A percentile compares a stretch with the other conserved stretches of the same genome.
Evolutionary conservation across 2,329 filamentous ascomycete genomes (phyloP).

Genomic region (Alternaria gansuensis): DNA sequence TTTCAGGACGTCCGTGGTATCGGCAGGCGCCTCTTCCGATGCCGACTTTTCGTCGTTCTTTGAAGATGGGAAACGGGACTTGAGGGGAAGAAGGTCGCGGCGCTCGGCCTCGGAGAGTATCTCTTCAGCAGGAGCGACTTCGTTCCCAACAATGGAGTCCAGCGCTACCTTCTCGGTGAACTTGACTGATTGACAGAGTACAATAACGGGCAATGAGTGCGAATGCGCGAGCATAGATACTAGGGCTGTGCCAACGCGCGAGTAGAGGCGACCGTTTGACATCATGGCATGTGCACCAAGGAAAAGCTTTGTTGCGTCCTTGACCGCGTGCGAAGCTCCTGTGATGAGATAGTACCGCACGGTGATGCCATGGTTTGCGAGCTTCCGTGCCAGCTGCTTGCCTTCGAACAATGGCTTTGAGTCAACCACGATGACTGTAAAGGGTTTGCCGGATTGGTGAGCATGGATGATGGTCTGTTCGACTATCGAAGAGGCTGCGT

Average conservation of each 20-base stretch:
- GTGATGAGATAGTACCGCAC: constrained; percentile 85
- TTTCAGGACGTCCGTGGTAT: constrained; percentile 46
- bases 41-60: constrained; percentile 39
- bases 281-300: constrained; percentile 92
- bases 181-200: constrained; percentile 94
- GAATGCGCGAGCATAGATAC: constrained; percentile 84
- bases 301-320: constrained; percentile 75
- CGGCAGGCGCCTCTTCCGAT: constrained; percentile 30
- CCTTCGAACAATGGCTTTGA: constrained; percentile 75
- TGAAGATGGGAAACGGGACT: constrained; percentile 35
- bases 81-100: constrained; percentile 43
- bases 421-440: constrained; percentile 87
- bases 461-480: constrained; percentile 82
- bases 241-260: constrained; percentile 84
- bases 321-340: constrained; percentile 77
- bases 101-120: constrained; percentile 56
- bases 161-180: constrained; percentile 89
- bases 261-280: constrained; percentile 91
- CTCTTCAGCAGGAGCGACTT: constrained; percentile 81
- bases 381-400: constrained; percentile 73
- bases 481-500: constrained; percentile 84
- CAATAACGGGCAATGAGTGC: constrained; percentile 80
- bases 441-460: constrained; percentile 72
- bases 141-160: constrained; percentile 93
- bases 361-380: constrained; percentile 74